Conservation (phyloP, 2,329 filamentous ascomycete species). For the Zymoseptoria pseudotritici region DNA sequence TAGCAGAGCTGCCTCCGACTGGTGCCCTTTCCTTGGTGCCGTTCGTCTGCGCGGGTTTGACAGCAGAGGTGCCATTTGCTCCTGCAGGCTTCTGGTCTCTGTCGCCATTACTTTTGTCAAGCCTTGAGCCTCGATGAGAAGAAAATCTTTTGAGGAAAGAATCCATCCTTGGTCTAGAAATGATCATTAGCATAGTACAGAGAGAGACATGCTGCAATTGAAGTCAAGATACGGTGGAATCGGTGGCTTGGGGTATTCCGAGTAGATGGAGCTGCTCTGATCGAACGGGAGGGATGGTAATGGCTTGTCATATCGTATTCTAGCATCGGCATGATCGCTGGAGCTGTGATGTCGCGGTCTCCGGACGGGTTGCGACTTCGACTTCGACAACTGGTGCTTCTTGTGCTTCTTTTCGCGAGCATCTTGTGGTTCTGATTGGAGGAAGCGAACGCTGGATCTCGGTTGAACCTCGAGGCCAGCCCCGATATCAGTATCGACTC, state of each 20-base stretch:
- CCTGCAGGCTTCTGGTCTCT: neutral
- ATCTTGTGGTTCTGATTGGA: neutral
- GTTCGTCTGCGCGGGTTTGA: constrained; percentile 3
- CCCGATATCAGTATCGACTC: neutral
- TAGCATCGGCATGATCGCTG: neutral
- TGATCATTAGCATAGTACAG: neutral
- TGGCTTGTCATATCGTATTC: neutral
- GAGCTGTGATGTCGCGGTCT: neutral
- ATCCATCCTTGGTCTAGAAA: neutral
- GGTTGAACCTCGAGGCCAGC: neutral
- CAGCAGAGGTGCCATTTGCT: neutral
- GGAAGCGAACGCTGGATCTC: neutral
- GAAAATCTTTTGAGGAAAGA: neutral
- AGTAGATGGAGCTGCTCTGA: neutral
- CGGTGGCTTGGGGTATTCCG: neutral
- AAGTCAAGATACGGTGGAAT: neutral
- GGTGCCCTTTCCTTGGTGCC: constrained; percentile 3
- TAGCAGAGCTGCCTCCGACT: neutral
- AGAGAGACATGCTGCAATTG: neutral
- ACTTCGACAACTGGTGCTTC: neutral
- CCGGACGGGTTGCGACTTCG: neutral
- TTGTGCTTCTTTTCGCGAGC: neutral
- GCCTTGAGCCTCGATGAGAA: neutral
- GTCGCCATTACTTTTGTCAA: constrained; percentile 2
- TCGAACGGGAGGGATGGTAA: neutral